Base-by-base conservation (phyloP, 2,329 filamentous ascomycete species). In the Ceratocystis lukuohia region DNA sequence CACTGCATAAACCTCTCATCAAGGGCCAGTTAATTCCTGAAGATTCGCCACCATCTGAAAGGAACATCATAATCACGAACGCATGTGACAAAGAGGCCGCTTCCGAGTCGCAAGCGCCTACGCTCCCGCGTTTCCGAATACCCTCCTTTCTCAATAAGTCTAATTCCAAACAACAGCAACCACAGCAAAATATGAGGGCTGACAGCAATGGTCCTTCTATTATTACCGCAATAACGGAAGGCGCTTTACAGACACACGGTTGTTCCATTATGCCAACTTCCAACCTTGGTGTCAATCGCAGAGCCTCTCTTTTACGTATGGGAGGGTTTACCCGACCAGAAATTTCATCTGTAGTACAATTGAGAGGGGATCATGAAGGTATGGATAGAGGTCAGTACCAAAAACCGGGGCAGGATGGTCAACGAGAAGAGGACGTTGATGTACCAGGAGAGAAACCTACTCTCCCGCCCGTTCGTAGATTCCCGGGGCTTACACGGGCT, bases 401-500 rank as follows among this genome's bases (percentile, higher is more conserved):
- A 41, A 20, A 33, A 48, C 50, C 50, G 3, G 7, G 25, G 10
- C 22, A 65, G 22, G 10, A 53, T 10, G 10, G 3, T 2, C 8
- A 10, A 25, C 22, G 8, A 25, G 48, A 5, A 28, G 37, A 41
- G 12, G 12, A 12, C 5, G 48, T 10, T 25, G 22, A 28, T 22
- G 22, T 7, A 3, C 20, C 1, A 37, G 61, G 12, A 41, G 61
- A 57, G 53, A 44, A 33, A 33, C 33, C 33, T 7, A 50, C 17
- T 7, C 62, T 67, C 22, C 41, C 50, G 33, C 50, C 64, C 0
- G 56, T 69, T 7, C 50, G 56, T 22, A 45, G 65, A 22, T 67
- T 66, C 44, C 63, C 68, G 4, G 68, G 68, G 20, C 65, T 69
- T n/a, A 56, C 30, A 41, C 64, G 28, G 17, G 25, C 65, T 5